These are phyloP conservation scores for Coelastrella sp. DNA, from an alignment of 139 green algal species.

Conservation along the genomic window DNA sequence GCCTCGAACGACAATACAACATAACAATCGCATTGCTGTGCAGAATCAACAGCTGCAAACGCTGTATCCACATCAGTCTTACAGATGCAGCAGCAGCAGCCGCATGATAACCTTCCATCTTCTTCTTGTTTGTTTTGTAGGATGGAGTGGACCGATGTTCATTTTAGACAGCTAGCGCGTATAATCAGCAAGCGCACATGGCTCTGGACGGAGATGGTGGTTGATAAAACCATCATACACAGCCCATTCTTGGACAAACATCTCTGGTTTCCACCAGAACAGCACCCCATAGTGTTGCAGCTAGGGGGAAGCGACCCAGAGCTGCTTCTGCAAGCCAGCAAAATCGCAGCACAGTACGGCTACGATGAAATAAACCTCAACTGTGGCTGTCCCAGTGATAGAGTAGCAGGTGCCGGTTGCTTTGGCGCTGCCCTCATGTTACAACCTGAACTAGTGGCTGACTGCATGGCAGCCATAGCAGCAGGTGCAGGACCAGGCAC, in stretches of 20 bases:
- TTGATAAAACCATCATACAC: conserved; percentile 91
- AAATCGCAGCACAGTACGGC: conserved; percentile 69
- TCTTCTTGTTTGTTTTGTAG: conserved; percentile 48
- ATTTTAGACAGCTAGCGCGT: conserved; percentile 88
- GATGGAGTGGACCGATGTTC: conserved; percentile 95
- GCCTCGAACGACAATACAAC: no score
- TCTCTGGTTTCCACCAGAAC: conserved; percentile 90
- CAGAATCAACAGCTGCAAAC: no score
- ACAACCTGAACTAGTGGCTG: conserved; percentile 78
- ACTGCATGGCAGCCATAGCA: conserved; percentile 76
- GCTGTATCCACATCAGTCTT: neutral
- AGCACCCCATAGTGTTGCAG: conserved; percentile 93
- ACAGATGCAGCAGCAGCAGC: neutral
- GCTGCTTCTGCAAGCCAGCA: conserved; percentile 72
- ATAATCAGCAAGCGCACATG: conserved; percentile 83
- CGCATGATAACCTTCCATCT: neutral
- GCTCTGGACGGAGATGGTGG: conserved; percentile 96
- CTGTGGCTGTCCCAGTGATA: conserved; percentile 92
- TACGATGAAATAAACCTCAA: conserved; percentile 98
- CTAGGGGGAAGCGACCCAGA: conserved; percentile 87
- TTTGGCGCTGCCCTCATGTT: conserved; percentile 94
- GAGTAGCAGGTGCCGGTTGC: conserved; percentile 91
- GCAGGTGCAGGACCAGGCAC: conserved; percentile 32
- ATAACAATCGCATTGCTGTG: neutral
- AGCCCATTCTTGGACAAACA: conserved; percentile 66